These are phyloP conservation scores for Daldinia eschscholtzii DNA, from an alignment of 2,329 filamentous ascomycete species.

Conservation along the genomic window DNA sequence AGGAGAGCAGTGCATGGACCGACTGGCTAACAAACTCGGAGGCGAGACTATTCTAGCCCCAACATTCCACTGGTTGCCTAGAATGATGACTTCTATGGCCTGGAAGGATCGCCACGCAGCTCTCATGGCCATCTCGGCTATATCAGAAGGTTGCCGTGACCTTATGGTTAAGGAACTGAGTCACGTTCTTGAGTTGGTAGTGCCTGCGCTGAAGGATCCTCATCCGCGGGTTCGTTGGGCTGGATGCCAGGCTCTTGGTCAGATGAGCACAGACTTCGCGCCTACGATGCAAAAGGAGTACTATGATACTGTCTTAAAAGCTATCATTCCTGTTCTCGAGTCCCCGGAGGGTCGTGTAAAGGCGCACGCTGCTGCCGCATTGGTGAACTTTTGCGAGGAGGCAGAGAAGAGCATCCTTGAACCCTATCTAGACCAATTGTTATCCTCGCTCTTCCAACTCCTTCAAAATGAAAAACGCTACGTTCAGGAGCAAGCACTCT, in stretches of 20 bases:
- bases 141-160: constrained; percentile 96
- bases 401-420: constrained; percentile 92
- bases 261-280: constrained; percentile 99
- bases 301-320: constrained; percentile 86
- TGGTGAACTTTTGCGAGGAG: constrained; percentile 99
- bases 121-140: constrained; percentile 98
- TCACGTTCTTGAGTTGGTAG: constrained; percentile 93
- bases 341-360: constrained; percentile 94
- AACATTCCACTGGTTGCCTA: constrained; percentile 95
- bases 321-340: constrained; percentile 91
- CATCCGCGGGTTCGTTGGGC: constrained; percentile 97
- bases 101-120: constrained; percentile 97
- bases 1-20: constrained; percentile 98
- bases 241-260: constrained; percentile 96
- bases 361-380: constrained; percentile 94
- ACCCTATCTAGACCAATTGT: constrained; percentile 89
- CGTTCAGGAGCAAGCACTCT: constrained; percentile 96
- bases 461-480: constrained; percentile 94
- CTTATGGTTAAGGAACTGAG: constrained; percentile 95
- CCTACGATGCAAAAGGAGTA: constrained; percentile 98
- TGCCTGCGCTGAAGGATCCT: constrained; percentile 88
- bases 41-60: constrained; percentile 92
- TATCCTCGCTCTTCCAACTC: constrained; percentile 87
- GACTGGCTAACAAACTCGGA: constrained; percentile 95
- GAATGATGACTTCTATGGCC: constrained; percentile 95